These are phyloP conservation scores for Trichosporon ovoides DNA, from an alignment of 1,284 basidiomycete species.

Conservation along the genomic window DNA sequence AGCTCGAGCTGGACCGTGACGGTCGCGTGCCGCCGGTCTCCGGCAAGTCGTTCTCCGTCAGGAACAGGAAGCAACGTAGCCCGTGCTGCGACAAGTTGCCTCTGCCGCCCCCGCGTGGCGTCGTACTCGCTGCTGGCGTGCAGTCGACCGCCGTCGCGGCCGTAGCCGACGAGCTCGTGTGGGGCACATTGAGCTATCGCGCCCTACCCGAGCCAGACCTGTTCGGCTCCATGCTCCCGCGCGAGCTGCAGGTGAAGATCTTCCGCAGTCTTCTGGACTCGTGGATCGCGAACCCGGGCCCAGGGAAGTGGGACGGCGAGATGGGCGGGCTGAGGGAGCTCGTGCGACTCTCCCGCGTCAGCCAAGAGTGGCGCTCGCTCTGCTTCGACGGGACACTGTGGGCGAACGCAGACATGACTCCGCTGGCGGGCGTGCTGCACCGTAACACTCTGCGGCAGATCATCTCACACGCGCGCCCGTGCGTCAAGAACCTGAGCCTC, in stretches of 20 bases:
- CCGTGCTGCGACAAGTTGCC: too few relatives aligned
- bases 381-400: constrained; percentile 85
- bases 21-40: neutral
- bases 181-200: constrained; percentile 21
- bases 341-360: constrained; percentile 73
- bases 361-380: constrained; percentile 68
- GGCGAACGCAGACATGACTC: constrained; percentile 59
- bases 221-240: constrained; percentile 58
- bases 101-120: constrained; percentile 12
- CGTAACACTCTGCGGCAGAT: constrained; percentile 33
- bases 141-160: constrained; percentile 8
- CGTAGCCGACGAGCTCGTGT: constrained; percentile 22
- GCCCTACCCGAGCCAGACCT: constrained; percentile 11
- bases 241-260: constrained; percentile 66
- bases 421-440: constrained; percentile 54
- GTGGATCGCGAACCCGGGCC: constrained; percentile 54
- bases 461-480: constrained; percentile 54
- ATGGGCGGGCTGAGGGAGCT: constrained; percentile 69
- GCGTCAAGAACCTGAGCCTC: constrained; percentile 62
- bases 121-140: constrained; percentile 17
- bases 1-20: neutral
- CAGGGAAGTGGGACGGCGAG: constrained; percentile 62
- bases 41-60: neutral
- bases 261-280: constrained; percentile 48
- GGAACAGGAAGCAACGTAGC: neutral